A percentile compares a stretch with the other conserved stretches of the same genome.
Evolutionary conservation across 2,329 filamentous ascomycete genomes (phyloP).

Genomic region (Ophioceras dolichostomum): DNA sequence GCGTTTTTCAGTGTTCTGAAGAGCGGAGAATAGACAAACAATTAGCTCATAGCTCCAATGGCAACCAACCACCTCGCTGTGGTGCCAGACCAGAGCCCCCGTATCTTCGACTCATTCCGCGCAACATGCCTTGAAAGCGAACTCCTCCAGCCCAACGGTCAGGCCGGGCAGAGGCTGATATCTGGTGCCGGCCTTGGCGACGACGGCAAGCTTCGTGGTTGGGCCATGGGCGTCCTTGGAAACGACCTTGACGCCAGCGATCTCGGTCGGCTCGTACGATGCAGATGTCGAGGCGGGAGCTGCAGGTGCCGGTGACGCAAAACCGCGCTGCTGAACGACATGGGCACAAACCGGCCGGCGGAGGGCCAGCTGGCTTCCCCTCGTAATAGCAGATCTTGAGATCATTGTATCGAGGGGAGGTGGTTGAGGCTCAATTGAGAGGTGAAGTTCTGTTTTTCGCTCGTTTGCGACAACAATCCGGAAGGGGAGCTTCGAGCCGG

Average conservation of each 20-base stretch:
- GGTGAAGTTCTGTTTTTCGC: constrained; percentile 8
- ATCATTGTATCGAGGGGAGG: constrained; percentile 47
- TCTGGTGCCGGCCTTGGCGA: constrained; percentile 88
- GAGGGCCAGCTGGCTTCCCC: constrained; percentile 44
- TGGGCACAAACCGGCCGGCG: constrained; percentile 44
- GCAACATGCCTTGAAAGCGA: constrained; percentile 80
- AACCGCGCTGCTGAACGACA: constrained; percentile 35
- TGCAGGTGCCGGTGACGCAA: constrained; percentile 39
- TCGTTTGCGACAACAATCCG: constrained; percentile 4
- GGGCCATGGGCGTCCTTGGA: constrained; percentile 80
- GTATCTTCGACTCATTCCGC: constrained; percentile 6
- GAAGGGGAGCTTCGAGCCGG: constrained; percentile 10
- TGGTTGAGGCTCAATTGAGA: constrained; percentile 43
- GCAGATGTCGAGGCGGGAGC: constrained; percentile 47
- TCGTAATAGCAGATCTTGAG: constrained; percentile 47
- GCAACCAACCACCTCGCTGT: constrained; percentile 5
- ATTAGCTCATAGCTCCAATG: constrained; percentile 28
- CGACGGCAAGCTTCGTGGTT: constrained; percentile 80
- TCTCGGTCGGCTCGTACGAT: constrained; percentile 78
- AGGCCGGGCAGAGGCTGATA: constrained; percentile 86
- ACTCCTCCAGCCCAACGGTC: constrained; percentile 82
- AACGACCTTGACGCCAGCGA: constrained; percentile 82
- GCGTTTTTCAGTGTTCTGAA: constrained; percentile 72
- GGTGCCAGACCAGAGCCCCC: constrained; percentile 2
- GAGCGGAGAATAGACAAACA: constrained; percentile 1